Conservation (phyloP, 2,329 filamentous ascomycete genomes). For the Whalleya microplaca region DNA sequence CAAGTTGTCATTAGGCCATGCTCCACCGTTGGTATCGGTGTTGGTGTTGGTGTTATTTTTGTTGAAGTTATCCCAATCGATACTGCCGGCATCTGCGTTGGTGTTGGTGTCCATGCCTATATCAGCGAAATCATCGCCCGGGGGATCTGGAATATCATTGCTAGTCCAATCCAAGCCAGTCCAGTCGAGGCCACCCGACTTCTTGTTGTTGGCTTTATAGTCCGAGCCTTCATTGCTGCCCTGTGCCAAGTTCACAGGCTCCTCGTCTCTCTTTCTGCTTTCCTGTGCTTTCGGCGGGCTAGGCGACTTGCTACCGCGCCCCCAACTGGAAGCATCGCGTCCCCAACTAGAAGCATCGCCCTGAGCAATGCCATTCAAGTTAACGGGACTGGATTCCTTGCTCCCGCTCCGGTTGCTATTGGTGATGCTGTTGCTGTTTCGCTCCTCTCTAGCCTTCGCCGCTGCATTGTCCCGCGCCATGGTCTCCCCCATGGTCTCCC, state of each 20-base stretch:
- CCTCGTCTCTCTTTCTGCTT: slow-evolving; percentile 9
- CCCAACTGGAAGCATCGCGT: too few species aligned
- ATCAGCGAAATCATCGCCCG: too few species aligned
- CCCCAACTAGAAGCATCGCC: slow-evolving; percentile 6
- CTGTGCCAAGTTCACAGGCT: too few species aligned
- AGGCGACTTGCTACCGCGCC: slow-evolving; percentile 7
- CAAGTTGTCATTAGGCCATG: slow-evolving; percentile 10
- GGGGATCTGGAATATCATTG: too few species aligned
- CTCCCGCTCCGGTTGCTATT: slow-evolving; percentile 18
- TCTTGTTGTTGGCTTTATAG: too few species aligned
- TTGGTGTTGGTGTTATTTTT: too few species aligned
- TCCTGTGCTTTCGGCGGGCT: slow-evolving; percentile 4
- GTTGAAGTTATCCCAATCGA: too few species aligned
- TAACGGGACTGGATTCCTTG: slow-evolving; percentile 21
- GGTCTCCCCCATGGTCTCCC: slow-evolving; percentile 5
- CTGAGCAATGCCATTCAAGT: background rate
- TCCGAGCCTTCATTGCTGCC: too few species aligned
- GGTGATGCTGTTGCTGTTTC: slow-evolving; percentile 21
- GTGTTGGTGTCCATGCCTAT: slow-evolving; percentile 1
- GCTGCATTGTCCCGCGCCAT: slow-evolving; percentile 18
- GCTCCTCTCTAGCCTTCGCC: slow-evolving; percentile 18
- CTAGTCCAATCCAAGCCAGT: too few species aligned
- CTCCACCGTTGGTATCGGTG: too few species aligned
- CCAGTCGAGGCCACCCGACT: too few species aligned
- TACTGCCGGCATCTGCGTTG: slow-evolving; percentile 5